phyloP scores from a whole-genome alignment of 2,329 filamentous ascomycete genomes.

The Arthroderma uncinatum region DNA sequence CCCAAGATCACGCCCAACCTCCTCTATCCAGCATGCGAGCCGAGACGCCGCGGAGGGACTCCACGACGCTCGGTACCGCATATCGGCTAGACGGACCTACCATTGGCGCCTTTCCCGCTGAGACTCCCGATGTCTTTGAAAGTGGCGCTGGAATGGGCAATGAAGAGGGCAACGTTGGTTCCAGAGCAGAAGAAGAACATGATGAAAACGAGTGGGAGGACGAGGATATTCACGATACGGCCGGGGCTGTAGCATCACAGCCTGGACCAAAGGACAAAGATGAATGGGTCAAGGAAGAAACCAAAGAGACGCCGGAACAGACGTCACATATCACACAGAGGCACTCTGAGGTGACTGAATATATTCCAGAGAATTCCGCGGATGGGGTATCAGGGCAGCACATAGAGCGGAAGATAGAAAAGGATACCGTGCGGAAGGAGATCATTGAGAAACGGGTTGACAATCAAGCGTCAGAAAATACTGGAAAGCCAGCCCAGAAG shows the following conservation, averaged over 20 bases:
- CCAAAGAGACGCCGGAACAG: background rate
- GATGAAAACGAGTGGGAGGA: background rate
- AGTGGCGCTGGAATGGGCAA: background rate
- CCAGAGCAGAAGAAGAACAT: background rate
- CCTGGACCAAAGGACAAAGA: background rate
- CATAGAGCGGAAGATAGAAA: background rate
- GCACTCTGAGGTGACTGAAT: background rate
- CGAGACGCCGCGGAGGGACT: background rate
- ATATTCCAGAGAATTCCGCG: background rate
- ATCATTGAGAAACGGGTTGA: constrained; percentile 2
- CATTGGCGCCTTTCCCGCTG: background rate
- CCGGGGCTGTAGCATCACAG: background rate
- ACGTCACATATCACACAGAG: background rate
- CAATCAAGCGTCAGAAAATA: background rate
- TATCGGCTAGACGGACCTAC: background rate
- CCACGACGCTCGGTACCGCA: background rate
- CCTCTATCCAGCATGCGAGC: background rate
- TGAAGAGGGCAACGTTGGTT: background rate
- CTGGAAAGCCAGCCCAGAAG: background rate
- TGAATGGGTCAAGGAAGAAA: constrained; percentile 4
- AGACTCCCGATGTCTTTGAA: background rate
- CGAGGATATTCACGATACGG: background rate
- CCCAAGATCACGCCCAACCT: background rate
- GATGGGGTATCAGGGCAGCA: background rate
- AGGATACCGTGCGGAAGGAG: background rate